Evolutionary conservation across 768 basidiomycete species (phyloP).

Genomic region (Phylloporus rhodoxanthus): DNA sequence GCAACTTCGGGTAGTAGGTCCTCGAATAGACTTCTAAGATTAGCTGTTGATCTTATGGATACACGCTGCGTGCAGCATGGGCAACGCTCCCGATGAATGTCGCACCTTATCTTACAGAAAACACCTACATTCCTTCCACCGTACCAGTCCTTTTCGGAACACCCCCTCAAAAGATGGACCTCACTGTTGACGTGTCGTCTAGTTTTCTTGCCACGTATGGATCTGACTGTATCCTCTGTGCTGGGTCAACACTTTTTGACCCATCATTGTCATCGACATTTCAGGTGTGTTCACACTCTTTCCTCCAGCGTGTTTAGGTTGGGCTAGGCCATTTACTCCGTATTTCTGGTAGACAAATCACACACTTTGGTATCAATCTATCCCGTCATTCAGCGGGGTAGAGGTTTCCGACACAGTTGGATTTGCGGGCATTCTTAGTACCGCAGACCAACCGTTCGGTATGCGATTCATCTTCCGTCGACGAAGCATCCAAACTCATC

Average conservation of each 20-base stretch:
- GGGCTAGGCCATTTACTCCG: background rate
- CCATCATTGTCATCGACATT: slow-evolving; percentile 20
- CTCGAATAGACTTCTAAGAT: background rate
- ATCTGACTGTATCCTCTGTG: slow-evolving; percentile 24
- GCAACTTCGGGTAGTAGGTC: slow-evolving; percentile 15
- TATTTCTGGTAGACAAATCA: slow-evolving; percentile 12
- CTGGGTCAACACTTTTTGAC: slow-evolving; percentile 18
- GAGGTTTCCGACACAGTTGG: slow-evolving; percentile 16
- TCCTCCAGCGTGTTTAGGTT: background rate
- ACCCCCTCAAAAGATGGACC: slow-evolving; percentile 23
- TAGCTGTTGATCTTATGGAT: background rate
- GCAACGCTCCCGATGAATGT: slow-evolving; percentile 22
- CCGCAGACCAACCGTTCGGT: slow-evolving; percentile 13
- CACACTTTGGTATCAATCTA: slow-evolving; percentile 10
- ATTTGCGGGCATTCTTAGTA: slow-evolving; percentile 17
- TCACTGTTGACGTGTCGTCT: slow-evolving; percentile 19
- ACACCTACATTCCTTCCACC: slow-evolving; percentile 8
- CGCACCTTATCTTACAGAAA: slow-evolving; percentile 11
- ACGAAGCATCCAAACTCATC: background rate
- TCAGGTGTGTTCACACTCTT: slow-evolving; percentile 12
- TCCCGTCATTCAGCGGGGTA: slow-evolving; percentile 16
- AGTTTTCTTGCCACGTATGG: slow-evolving; percentile 13
- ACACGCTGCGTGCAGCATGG: slow-evolving; percentile 18
- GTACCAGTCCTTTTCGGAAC: slow-evolving; percentile 21
- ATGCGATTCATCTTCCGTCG: background rate